Conservation (phyloP, 495 filamentous ascomycete genomes). For the Lichenothelia convexa region DNA sequence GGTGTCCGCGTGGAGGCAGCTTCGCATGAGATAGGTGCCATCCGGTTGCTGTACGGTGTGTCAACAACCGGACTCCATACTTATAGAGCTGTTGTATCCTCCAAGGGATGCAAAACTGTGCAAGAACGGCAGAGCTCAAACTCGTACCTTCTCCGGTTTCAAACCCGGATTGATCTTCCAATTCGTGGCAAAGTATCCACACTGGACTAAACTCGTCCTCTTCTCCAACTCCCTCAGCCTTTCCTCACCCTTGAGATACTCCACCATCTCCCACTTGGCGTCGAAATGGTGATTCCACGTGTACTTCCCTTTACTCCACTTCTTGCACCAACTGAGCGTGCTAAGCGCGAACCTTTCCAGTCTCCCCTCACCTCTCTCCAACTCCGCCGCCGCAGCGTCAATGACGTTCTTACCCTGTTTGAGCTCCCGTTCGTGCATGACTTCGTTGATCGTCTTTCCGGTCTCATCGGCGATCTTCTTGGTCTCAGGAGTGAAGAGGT, state of each 20-base stretch:
- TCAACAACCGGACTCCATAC: neutral
- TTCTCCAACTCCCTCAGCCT: constrained; percentile 24
- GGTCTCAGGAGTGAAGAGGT: constrained; percentile 16
- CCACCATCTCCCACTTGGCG: constrained; percentile 19
- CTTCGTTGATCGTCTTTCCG: constrained; percentile 21
- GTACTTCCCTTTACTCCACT: constrained; percentile 16
- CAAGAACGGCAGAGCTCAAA: neutral
- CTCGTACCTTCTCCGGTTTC: constrained; percentile 9
- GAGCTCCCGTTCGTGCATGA: constrained; percentile 30
- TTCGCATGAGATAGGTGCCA: constrained; percentile 9
- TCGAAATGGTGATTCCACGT: constrained; percentile 16
- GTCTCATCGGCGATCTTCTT: constrained; percentile 6
- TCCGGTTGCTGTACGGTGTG: constrained; percentile 5
- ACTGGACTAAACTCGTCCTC: constrained; percentile 26
- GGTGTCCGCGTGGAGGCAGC: constrained; percentile 3
- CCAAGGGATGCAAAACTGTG: too few species aligned
- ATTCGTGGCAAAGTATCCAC: constrained; percentile 23
- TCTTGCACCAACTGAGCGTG: constrained; percentile 10
- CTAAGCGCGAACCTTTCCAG: constrained; percentile 11
- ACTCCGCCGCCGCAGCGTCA: constrained; percentile 26
- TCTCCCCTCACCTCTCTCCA: constrained; percentile 5
- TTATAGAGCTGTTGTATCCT: too few species aligned
- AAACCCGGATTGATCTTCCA: constrained; percentile 5
- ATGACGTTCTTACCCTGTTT: constrained; percentile 30
- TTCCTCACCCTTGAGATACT: constrained; percentile 24